A percentile compares a stretch with the other conserved stretches of the same genome.
Evolutionary conservation across 2,329 filamentous ascomycete genomes (phyloP).

Genomic region (Bipolaris oryzae): DNA sequence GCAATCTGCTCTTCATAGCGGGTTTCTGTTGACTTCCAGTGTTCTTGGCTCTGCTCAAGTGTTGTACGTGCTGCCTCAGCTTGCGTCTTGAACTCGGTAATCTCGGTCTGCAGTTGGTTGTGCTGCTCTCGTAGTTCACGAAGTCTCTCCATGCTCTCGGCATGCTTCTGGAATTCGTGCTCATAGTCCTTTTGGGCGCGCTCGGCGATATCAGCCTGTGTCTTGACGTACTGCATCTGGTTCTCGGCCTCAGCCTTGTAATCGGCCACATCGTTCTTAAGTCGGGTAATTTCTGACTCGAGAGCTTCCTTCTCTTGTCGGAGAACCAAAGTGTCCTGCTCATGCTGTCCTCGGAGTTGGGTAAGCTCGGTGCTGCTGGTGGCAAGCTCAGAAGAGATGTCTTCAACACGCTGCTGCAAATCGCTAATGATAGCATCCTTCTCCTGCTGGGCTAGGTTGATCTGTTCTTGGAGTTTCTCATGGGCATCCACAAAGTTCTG

Average conservation of each 20-base stretch:
- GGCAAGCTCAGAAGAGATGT: constrained; percentile 80
- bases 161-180: constrained; percentile 90
- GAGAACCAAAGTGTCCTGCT: constrained; percentile 70
- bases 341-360: constrained; percentile 77
- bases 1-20: constrained; percentile 82
- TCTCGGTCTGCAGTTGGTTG: constrained; percentile 80
- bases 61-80: constrained; percentile 84
- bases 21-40: constrained; percentile 82
- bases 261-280: constrained; percentile 84
- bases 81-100: constrained; percentile 76
- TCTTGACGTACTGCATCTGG: constrained; percentile 88
- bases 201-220: constrained; percentile 90
- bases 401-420: constrained; percentile 80
- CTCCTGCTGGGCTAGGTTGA: constrained; percentile 73
- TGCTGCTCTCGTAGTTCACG: constrained; percentile 79
- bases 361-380: constrained; percentile 83
- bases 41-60: constrained; percentile 79
- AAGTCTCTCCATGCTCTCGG: constrained; percentile 86
- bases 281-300: constrained; percentile 76
- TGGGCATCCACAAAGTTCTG: constrained; percentile 78
- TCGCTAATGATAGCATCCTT: constrained; percentile 83
- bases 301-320: constrained; percentile 83
- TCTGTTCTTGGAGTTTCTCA: constrained; percentile 74
- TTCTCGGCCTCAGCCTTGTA: constrained; percentile 80
- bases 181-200: constrained; percentile 96